These are phyloP conservation scores for Aspergillus clavatus DNA, from an alignment of 2,329 filamentous ascomycete genomes.

Conservation along the genomic window DNA sequence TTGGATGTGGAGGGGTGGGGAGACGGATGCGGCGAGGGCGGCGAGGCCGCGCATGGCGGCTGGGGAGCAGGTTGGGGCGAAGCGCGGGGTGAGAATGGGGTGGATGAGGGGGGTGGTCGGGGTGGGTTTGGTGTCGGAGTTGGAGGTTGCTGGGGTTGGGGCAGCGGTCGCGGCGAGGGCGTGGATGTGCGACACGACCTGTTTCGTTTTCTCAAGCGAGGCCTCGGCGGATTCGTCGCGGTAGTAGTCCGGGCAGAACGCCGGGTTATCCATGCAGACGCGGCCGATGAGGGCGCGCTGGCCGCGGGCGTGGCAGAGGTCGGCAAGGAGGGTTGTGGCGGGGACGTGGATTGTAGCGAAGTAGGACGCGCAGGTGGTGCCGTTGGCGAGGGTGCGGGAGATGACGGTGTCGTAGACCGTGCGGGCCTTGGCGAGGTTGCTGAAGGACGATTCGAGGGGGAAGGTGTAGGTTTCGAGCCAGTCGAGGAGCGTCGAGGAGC, in stretches of 20 bases:
- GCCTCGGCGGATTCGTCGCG: conserved; percentile 63
- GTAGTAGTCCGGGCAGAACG: conserved; percentile 70
- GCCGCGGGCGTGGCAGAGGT: conserved; percentile 71
- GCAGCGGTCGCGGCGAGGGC: conserved; percentile 44
- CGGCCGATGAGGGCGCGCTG: conserved; percentile 88
- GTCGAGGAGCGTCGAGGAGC: conserved; percentile 83
- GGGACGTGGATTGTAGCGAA: conserved; percentile 84
- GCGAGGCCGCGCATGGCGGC: conserved; percentile 60
- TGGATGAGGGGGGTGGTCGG: too few species aligned
- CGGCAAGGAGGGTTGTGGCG: conserved; percentile 85
- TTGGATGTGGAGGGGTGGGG: conserved; percentile 62
- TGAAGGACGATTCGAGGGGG: conserved; percentile 76
- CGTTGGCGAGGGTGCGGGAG: conserved; percentile 74
- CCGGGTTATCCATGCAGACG: conserved; percentile 81
- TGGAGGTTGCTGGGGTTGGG: too few species aligned
- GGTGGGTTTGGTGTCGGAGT: too few species aligned
- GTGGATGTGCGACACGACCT: conserved; percentile 62
- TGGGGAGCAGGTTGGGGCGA: conserved; percentile 52
- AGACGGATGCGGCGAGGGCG: conserved; percentile 55
- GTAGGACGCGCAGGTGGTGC: conserved; percentile 92
- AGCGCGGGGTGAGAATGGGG: conserved; percentile 72
- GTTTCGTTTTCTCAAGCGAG: conserved; percentile 53
- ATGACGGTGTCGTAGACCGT: conserved; percentile 73
- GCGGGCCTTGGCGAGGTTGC: conserved; percentile 26
- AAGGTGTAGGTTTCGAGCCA: conserved; percentile 96